Conservation (phyloP, 108 stramenopile genomes). For the Fragilariopsis cylindrus region DNA sequence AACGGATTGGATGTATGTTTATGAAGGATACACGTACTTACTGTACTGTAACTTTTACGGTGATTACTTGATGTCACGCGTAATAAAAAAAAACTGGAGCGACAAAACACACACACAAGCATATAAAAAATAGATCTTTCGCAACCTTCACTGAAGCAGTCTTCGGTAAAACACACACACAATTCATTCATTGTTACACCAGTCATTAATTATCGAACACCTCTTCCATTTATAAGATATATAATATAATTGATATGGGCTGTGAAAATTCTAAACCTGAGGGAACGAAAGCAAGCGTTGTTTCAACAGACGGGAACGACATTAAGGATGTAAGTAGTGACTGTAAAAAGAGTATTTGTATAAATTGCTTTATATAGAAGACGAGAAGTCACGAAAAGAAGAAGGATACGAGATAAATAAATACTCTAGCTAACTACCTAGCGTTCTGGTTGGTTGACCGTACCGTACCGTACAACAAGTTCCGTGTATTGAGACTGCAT, state of each 20-base stretch:
- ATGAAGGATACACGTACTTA: too few species aligned
- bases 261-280: not conserved
- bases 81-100: too few species aligned
- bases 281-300: not conserved
- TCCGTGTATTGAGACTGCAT: not conserved
- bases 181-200: not conserved
- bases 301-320: not conserved
- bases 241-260: not conserved
- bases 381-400: not conserved
- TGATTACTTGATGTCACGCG: too few species aligned
- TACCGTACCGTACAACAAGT: not conserved
- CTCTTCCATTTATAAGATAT: not conserved
- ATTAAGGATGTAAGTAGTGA: not conserved
- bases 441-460: not conserved
- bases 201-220: not conserved
- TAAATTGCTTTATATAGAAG: not conserved
- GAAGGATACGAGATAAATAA: not conserved
- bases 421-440: not conserved
- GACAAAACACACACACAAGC: too few species aligned
- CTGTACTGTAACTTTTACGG: too few species aligned
- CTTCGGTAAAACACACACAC: not conserved
- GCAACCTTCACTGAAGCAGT: too few species aligned
- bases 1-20: too few species aligned
- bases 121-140: too few species aligned
- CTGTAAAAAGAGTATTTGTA: not conserved